These are phyloP conservation scores for Nicotiana knightiana DNA, from an alignment of 257 asterid genomes.

Conservation along the genomic window DNA sequence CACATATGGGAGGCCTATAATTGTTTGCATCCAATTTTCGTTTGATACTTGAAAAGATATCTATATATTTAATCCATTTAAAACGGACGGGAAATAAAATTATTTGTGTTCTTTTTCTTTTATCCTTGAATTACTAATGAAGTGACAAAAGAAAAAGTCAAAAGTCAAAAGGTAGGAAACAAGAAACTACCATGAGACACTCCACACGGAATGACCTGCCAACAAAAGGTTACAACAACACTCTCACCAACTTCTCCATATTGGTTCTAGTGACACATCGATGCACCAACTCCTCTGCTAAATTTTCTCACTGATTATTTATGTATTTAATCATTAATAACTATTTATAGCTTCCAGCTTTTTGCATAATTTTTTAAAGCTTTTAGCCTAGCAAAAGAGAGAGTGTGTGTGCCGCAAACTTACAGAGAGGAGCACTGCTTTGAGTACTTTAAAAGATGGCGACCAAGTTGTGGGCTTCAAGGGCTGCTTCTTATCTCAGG, in stretches of 20 bases:
- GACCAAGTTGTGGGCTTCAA: slow-evolving; percentile 64
- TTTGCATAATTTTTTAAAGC: background rate
- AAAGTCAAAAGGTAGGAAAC: background rate
- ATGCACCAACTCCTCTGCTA: slow-evolving; percentile 13
- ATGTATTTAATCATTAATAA: background rate
- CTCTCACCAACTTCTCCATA: slow-evolving; percentile 21
- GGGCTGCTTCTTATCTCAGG: slow-evolving; percentile 72
- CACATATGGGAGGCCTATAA: too few species aligned
- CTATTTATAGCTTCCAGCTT: background rate
- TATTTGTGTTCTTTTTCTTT: too few species aligned
- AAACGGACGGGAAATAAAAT: too few species aligned
- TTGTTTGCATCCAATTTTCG: too few species aligned
- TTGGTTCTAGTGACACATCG: slow-evolving; percentile 29
- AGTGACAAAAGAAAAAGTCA: background rate
- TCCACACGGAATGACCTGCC: background rate
- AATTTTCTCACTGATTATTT: background rate
- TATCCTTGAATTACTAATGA: too few species aligned
- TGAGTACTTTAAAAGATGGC: slow-evolving; percentile 41
- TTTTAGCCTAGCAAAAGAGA: background rate
- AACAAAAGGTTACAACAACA: background rate
- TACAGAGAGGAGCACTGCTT: background rate
- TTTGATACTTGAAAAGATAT: too few species aligned
- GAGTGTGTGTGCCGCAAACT: background rate
- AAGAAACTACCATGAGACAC: background rate
- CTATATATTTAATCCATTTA: too few species aligned